Evolutionary conservation across 2,329 filamentous ascomycete species (phyloP).

Genomic region (Penicillium fuscoglaucum): DNA sequence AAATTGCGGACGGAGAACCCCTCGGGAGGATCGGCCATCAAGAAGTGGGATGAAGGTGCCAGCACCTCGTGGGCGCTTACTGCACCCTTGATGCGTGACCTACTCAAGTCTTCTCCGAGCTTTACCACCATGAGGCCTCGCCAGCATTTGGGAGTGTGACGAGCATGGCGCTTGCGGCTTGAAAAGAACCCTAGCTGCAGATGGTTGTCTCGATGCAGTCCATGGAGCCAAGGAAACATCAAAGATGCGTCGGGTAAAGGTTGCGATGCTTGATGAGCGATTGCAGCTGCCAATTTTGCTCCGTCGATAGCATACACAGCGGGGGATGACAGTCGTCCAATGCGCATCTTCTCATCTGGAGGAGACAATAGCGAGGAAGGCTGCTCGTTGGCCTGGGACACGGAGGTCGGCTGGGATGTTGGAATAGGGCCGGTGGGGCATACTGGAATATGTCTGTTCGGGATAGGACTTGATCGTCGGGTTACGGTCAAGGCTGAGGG

Average conservation of each 20-base stretch:
- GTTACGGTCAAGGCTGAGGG: conserved; percentile 59
- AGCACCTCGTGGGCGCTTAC: conserved; percentile 80
- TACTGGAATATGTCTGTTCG: conserved; percentile 87
- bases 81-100: conserved; percentile 80
- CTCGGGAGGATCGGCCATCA: conserved; percentile 77
- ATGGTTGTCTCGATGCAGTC: conserved; percentile 82
- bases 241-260: conserved; percentile 79
- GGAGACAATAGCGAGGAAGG: conserved; percentile 74
- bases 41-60: conserved; percentile 65
- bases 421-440: conserved; percentile 76
- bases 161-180: conserved; percentile 68
- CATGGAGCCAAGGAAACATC: conserved; percentile 96
- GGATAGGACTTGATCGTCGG: conserved; percentile 63
- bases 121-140: conserved; percentile 85
- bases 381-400: conserved; percentile 37
- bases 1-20: conserved; percentile 97
- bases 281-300: conserved; percentile 65
- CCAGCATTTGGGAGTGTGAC: conserved; percentile 72
- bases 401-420: conserved; percentile 57
- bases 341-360: conserved; percentile 62
- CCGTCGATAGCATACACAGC: conserved; percentile 71
- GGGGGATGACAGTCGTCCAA: conserved; percentile 53
- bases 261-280: conserved; percentile 75
- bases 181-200: conserved; percentile 89
- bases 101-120: conserved; percentile 74